Evolutionary conservation across 441 rosid species (phyloP).

Genomic region (Corymbia citriodora): DNA sequence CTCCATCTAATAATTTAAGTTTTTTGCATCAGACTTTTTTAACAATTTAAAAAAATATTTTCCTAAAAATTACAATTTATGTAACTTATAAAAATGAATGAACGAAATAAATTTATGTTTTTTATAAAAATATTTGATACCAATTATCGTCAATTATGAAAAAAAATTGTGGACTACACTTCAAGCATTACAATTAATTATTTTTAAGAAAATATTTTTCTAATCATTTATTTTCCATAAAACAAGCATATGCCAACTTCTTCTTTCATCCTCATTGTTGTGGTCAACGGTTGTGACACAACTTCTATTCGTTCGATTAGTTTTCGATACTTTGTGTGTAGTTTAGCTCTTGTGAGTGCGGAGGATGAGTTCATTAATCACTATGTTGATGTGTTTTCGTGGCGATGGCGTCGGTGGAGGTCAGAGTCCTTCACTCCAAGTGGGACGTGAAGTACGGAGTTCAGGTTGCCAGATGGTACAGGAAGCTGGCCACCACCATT

Average conservation of each 20-base stretch:
- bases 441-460: constrained; percentile 72
- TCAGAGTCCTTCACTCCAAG: constrained; percentile 30
- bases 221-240: not conserved
- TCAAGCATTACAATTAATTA: not conserved
- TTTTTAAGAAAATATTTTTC: not conserved
- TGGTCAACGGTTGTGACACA: not conserved
- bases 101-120: not conserved
- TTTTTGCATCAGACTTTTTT: not conserved
- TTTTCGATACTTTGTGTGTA: not conserved
- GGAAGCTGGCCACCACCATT: constrained; percentile 35
- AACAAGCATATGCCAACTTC: not conserved
- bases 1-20: not conserved
- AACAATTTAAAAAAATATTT: not conserved
- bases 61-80: not conserved
- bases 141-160: not conserved
- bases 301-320: not conserved
- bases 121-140: not conserved
- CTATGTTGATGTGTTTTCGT: not conserved
- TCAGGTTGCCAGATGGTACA: constrained; percentile 52
- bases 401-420: constrained; percentile 15
- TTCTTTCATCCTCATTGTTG: not conserved
- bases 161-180: not conserved
- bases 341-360: not conserved
- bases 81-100: not conserved
- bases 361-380: not conserved